A percentile compares a stretch with the other conserved stretches of the same genome.
phyloP scores from a whole-genome alignment of 2,329 filamentous ascomycete species.

The Alternaria sp. region DNA sequence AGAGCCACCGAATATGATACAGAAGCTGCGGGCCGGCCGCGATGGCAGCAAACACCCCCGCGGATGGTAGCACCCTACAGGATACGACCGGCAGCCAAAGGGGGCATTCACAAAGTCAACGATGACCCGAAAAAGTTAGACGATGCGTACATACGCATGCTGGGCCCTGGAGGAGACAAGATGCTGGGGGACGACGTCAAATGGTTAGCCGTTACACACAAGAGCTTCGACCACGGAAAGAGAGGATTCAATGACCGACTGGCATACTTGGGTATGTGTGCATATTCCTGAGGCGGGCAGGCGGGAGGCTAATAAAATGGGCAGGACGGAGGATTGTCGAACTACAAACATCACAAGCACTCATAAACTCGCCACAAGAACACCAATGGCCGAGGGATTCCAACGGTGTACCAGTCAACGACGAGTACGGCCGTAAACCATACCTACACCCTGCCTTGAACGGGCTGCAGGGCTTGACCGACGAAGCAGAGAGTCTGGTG shows the following conservation, averaged over 20 bases:
- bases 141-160: conserved; percentile 76
- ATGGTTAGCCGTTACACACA: conserved; percentile 96
- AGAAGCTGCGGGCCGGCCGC: conserved; percentile 49
- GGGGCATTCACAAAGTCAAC: conserved; percentile 74
- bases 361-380: conserved; percentile 60
- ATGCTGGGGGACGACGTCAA: conserved; percentile 90
- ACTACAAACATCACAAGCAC: conserved; percentile 69
- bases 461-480: conserved; percentile 75
- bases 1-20: conserved; percentile 41
- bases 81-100: conserved; percentile 65
- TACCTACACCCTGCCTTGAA: conserved; percentile 75
- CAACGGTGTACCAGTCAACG: conserved; percentile 31
- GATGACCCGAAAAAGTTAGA: conserved; percentile 77
- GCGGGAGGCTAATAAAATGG: conserved; percentile 21
- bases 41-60: conserved; percentile 60
- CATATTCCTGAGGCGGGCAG: not conserved
- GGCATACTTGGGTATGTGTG: conserved; percentile 77
- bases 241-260: conserved; percentile 94
- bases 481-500: conserved; percentile 66
- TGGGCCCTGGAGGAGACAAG: conserved; percentile 76
- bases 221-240: conserved; percentile 95
- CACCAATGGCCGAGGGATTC: conserved; percentile 31
- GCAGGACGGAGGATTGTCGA: conserved; percentile 70
- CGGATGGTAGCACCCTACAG: conserved; percentile 60
- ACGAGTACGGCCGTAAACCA: conserved; percentile 63